Evolutionary conservation across 1,284 basidiomycete species (phyloP).

Genomic region (Ustilago curta): DNA sequence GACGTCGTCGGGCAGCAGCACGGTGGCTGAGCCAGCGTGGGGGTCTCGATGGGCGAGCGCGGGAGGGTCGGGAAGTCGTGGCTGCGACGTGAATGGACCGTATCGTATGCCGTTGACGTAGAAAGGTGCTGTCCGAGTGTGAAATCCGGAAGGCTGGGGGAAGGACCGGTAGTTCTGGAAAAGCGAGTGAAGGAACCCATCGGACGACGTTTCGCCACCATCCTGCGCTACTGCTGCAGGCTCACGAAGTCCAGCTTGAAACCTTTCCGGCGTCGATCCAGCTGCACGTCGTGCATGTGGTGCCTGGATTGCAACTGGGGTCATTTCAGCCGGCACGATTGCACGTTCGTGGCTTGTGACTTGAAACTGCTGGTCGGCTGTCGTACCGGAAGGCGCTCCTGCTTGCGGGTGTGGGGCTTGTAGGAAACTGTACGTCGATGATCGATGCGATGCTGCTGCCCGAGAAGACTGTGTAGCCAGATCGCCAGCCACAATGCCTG

Average conservation of each 20-base stretch:
- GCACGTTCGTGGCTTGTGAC: no score
- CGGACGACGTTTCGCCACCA: background rate
- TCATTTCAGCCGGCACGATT: no score
- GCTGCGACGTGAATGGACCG: background rate
- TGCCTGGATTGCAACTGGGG: no score
- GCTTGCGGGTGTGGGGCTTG: no score
- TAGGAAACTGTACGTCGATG: no score
- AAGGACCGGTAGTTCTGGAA: background rate
- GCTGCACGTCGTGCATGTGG: no score
- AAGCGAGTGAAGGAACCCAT: background rate
- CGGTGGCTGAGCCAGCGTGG: background rate
- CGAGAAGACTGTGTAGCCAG: no score
- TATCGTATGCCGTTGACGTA: slow-evolving; percentile 4
- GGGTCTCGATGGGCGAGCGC: background rate
- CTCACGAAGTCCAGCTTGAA: background rate
- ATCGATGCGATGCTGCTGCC: no score
- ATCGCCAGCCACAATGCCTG: no score
- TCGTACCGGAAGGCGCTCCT: no score
- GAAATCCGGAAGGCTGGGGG: background rate
- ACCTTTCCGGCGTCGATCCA: no score
- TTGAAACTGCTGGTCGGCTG: no score
- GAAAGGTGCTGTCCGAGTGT: background rate
- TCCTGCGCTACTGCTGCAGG: background rate
- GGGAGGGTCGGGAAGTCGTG: background rate
- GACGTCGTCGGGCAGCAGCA: background rate